Evolutionary conservation across 345 rosid species (phyloP).

Genomic region (Brassica carinata): DNA sequence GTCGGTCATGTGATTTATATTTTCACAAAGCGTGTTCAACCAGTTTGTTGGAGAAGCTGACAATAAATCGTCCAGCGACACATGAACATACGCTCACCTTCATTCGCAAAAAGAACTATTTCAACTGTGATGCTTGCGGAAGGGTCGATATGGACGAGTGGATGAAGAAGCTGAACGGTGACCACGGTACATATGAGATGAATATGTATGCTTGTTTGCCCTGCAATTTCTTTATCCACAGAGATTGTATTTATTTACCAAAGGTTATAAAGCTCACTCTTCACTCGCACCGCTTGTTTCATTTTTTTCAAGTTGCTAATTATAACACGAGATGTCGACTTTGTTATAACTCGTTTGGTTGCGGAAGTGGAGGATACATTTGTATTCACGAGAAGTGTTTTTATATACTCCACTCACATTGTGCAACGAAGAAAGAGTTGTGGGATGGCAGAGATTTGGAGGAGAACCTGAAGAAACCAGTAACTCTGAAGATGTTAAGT

Average conservation of each 20-base stretch:
- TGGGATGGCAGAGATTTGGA: slow-evolving; percentile 25
- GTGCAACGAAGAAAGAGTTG: background rate
- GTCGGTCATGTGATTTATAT: background rate
- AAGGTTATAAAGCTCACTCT: slow-evolving; percentile 3
- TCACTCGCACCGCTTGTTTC: slow-evolving; percentile 1
- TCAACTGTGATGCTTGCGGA: slow-evolving; percentile 5
- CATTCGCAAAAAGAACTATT: background rate
- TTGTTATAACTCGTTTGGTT: background rate
- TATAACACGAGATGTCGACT: background rate
- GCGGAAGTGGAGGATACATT: slow-evolving; percentile 3
- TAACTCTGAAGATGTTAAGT: background rate
- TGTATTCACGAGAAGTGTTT: background rate
- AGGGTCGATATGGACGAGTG: background rate
- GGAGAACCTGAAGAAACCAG: background rate
- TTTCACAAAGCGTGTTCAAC: background rate
- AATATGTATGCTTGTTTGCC: slow-evolving; percentile 1
- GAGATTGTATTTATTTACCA: background rate
- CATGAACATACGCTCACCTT: slow-evolving; percentile 13
- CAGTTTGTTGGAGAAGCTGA: background rate
- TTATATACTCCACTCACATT: background rate
- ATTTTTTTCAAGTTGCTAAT: background rate
- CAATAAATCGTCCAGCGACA: background rate
- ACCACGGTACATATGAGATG: background rate
- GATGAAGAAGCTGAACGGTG: background rate
- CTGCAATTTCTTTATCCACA: slow-evolving; percentile 8